Base-by-base conservation (phyloP, 1,284 basidiomycete genomes). In the Sporisorium graminicola region DNA sequence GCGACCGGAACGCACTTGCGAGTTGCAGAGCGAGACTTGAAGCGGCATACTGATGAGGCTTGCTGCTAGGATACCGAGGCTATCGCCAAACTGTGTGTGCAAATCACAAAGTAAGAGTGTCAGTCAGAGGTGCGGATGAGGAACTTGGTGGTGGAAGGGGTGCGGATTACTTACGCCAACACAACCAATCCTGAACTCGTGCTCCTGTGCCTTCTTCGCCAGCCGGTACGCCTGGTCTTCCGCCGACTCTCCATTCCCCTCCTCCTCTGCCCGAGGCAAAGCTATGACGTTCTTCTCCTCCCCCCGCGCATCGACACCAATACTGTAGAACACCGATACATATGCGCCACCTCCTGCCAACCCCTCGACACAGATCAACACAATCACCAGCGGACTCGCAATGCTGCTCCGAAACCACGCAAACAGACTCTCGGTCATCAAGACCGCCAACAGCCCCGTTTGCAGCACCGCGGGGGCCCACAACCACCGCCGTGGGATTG, bases 391-490 rank as follows among this genome's bases (percentile, higher is more conserved):
- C 8, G 82, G 78, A 49, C 78, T 79, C 1, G 82, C 82, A 26
- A 85, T 80, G 40, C 75, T 79, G 22, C 52, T 63, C 16, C 77
- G 56, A 54, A 85, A 84, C 84, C 84, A 85, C 0, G 65, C 72
- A 49, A 69, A 78, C 35, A 84, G n/a, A 35, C 78, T 90, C 86
- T 94, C 93, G 33, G 89, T 87, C 7, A 88, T 86, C 47, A 94
- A 87, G 1, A 88, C 85, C 12, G 88, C 65, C 42, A 94, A 88
- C 59, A 94, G 90, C 29, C 87, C 47, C 22, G 88, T 89, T 86
- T 95, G 93, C 1, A 91, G 79, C 31, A 92, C 85, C 0, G 93
- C 91, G 1, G 94, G 94, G 1, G 92, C 82, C 14, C 92, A 88
- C 1, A 99, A 90, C 16, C 93, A 86, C 0, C 86, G 87, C 5